A percentile compares a stretch with the other conserved stretches of the same genome.
Evolutionary conservation across 306 rosid species (phyloP).

Genomic region (Cicer judaicum): DNA sequence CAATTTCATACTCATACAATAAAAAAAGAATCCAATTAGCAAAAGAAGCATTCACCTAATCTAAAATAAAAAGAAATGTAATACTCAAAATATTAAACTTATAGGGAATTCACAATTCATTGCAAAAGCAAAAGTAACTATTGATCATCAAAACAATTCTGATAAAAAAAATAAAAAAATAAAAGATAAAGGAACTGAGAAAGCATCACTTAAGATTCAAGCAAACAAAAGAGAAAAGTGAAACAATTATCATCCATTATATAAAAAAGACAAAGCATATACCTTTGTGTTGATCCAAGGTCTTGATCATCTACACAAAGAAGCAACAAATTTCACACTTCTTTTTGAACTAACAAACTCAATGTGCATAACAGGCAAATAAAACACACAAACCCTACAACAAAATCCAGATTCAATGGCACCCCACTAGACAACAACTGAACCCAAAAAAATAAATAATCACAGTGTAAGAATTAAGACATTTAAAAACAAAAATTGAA

Average conservation of each 20-base stretch:
- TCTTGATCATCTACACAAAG: slow-evolving; percentile 69
- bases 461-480: slow-evolving; percentile 26
- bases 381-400: slow-evolving; percentile 60
- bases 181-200: slow-evolving; percentile 46
- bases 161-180: slow-evolving; percentile 15
- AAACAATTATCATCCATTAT: slow-evolving; percentile 48
- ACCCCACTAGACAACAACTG: slow-evolving; percentile 55
- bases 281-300: slow-evolving; percentile 74
- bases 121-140: slow-evolving; percentile 46
- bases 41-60: slow-evolving; percentile 29
- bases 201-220: slow-evolving; percentile 89
- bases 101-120: slow-evolving; percentile 45
- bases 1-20: slow-evolving; percentile 25
- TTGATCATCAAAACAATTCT: slow-evolving; percentile 44
- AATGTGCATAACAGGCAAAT: slow-evolving; percentile 62
- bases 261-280: slow-evolving; percentile 59
- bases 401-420: slow-evolving; percentile 60
- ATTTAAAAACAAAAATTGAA: slow-evolving; percentile 37
- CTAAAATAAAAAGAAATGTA: slow-evolving; percentile 40
- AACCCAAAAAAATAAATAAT: slow-evolving; percentile 31
- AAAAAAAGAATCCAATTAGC: slow-evolving; percentile 21
- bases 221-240: slow-evolving; percentile 70
- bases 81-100: slow-evolving; percentile 25
- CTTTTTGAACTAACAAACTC: slow-evolving; percentile 55
- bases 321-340: slow-evolving; percentile 60